Evolutionary conservation across 179 eudicot genomes (phyloP), one percentile per base, ranked within the genome.

Genomic region (Pouteria campechiana): DNA sequence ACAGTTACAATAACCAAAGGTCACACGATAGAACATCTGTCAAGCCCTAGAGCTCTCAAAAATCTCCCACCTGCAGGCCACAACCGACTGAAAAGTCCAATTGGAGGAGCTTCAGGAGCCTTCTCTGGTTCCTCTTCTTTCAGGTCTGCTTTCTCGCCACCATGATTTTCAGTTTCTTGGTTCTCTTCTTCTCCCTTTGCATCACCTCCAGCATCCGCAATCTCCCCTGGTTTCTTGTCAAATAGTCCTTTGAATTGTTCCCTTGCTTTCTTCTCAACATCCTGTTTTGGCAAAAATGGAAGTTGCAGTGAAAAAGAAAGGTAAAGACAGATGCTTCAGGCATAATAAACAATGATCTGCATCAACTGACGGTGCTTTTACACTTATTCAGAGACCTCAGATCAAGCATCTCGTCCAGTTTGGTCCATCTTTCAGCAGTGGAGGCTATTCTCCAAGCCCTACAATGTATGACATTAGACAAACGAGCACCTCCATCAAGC

Each of bases 241-340:
- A 90, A 90, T 18, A 90, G 68, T 42, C 98, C 96, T 77, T 87
- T 87, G 36, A 90, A 90, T 54, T 90, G 96, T 52, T 83, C 44
- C 50, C 85, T 84, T 6, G 76, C 94, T 59, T 73, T 87, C 67
- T 49, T 69, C 23, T 60, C 58, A 6, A 63, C 60, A 42, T 84
- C 94, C 97, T 88, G 78, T 2, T 56, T 43, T n/a, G 8, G 12
- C 21, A 23, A 2, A 42, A 9, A 11, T 7, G 25, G 29, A 13
- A 27, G 15, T 23, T 21, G 37, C 18, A 31, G 14, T 33, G 5
- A 25, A 29, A 1, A 22, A 31, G 12, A n/a, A n/a, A n/a, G n/a
- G n/a, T 3, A 12, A n/a, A 7, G 17, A 32, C 32, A 40, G 16
- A 27, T 10, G 11, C 1, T 23, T 17, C 19, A 23, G 17, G 4